Evolutionary conservation across 2,329 filamentous ascomycete species (phyloP).

Genomic region (Eutypella sp.): DNA sequence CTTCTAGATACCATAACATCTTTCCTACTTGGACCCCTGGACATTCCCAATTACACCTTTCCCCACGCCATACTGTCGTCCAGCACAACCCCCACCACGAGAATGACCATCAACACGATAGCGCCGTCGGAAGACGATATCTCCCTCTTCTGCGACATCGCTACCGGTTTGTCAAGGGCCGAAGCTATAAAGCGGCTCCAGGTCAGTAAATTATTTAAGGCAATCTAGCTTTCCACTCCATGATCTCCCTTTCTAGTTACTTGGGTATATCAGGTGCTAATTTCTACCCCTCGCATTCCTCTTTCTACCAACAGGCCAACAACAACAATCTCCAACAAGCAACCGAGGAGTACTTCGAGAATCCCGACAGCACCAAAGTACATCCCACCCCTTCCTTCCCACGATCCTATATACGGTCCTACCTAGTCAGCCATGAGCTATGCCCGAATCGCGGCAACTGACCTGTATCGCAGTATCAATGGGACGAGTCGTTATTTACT

Average conservation of each 20-base stretch:
- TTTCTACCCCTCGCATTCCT: neutral
- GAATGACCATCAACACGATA: slow-evolving; percentile 17
- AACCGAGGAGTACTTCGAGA: slow-evolving; percentile 48
- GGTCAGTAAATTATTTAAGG: slow-evolving; percentile 12
- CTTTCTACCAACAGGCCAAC: slow-evolving; percentile 30
- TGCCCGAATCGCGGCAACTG: neutral
- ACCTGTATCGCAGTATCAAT: slow-evolving; percentile 37
- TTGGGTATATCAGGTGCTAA: neutral
- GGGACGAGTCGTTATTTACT: slow-evolving; percentile 51
- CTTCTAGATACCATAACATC: too few relatives aligned
- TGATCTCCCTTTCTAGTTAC: neutral
- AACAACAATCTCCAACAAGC: slow-evolving; percentile 44
- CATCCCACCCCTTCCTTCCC: neutral
- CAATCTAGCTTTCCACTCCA: neutral
- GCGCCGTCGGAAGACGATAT: slow-evolving; percentile 16
- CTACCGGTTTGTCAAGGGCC: slow-evolving; percentile 9
- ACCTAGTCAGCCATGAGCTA: too few relatives aligned
- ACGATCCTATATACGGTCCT: too few relatives aligned
- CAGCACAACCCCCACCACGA: slow-evolving; percentile 3
- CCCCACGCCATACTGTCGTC: too few relatives aligned
- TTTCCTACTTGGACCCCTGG: too few relatives aligned
- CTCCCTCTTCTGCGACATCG: slow-evolving; percentile 14
- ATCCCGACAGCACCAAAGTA: slow-evolving; percentile 36
- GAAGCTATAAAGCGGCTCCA: slow-evolving; percentile 22
- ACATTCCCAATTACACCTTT: too few relatives aligned